These are phyloP conservation scores for Coniferiporia sulphurascens DNA, from an alignment of 1,284 basidiomycete species.

Conservation along the genomic window DNA sequence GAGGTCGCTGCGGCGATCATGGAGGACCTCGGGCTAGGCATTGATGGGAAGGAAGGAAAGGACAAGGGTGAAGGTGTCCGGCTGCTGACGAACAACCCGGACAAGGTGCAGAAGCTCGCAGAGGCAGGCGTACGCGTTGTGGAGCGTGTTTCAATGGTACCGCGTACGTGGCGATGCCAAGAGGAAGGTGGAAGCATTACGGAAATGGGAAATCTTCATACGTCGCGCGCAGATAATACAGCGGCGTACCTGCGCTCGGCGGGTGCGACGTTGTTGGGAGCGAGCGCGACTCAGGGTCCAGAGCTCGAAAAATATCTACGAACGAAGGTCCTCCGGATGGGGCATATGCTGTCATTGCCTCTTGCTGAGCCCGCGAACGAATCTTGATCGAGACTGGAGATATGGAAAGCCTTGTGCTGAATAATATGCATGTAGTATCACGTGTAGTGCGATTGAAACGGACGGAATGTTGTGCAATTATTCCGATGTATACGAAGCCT, in stretches of 20 bases:
- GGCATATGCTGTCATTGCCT: conserved; percentile 79
- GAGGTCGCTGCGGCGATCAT: conserved; percentile 89
- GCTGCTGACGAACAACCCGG: conserved; percentile 96
- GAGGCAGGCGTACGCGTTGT: conserved; percentile 77
- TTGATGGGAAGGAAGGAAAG: conserved; percentile 24
- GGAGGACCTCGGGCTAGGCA: conserved; percentile 78
- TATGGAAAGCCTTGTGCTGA: background rate
- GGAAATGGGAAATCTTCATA: conserved; percentile 32
- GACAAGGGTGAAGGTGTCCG: conserved; percentile 60
- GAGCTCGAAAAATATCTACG: conserved; percentile 95
- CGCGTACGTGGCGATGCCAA: conserved; percentile 73
- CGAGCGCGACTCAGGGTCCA: conserved; percentile 71
- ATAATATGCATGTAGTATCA: background rate
- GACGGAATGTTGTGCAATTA: background rate
- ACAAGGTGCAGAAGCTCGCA: conserved; percentile 88
- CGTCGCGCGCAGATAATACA: conserved; percentile 29
- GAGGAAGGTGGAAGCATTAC: conserved; percentile 5
- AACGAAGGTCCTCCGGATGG: conserved; percentile 96
- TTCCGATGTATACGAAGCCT: background rate
- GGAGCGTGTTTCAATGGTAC: conserved; percentile 93
- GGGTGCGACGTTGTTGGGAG: conserved; percentile 85
- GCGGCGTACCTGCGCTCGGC: conserved; percentile 28
- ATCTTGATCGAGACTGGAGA: background rate
- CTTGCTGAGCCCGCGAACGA: conserved; percentile 4
- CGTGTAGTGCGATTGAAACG: background rate